Percentiles rank a stretch among this genome's conserved stretches.
Conservation (phyloP, 768 basidiomycete genomes). For the Suillus hirtellus region DNA sequence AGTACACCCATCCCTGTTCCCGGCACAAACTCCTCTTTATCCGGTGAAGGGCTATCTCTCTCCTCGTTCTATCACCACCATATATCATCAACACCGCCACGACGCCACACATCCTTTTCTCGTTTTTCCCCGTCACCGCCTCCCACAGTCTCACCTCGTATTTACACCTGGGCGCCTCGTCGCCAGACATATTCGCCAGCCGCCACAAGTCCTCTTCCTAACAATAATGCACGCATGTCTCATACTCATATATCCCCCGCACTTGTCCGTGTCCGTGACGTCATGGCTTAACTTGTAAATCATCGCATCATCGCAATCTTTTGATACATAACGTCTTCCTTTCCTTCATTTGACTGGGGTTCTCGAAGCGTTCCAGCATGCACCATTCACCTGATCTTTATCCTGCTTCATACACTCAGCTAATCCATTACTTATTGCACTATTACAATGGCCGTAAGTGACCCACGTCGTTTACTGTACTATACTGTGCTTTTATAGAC, state of each 20-base stretch:
- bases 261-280: conserved; percentile 47
- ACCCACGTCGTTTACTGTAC: conserved; percentile 31
- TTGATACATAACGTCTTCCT: conserved; percentile 13
- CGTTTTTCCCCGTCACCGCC: conserved; percentile 50
- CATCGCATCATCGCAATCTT: conserved; percentile 4
- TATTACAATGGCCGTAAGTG: conserved; percentile 31
- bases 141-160: conserved; percentile 54
- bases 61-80: conserved; percentile 13
- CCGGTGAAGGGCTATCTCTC: conserved; percentile 21
- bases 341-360: conserved; percentile 15
- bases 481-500: conserved; percentile 35
- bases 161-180: conserved; percentile 54
- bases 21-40: conserved; percentile 14
- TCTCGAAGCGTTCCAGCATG: conserved; percentile 14
- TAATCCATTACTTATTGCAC: conserved; percentile 39
- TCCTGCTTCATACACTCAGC: conserved; percentile 23
- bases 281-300: conserved; percentile 23
- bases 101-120: conserved; percentile 24
- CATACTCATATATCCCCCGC: conserved; percentile 54
- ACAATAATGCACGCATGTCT: conserved; percentile 59
- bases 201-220: conserved; percentile 51
- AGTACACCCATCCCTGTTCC: conserved; percentile 35
- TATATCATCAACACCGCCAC: conserved; percentile 34
- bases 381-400: conserved; percentile 26
- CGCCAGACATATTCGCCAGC: conserved; percentile 37